A percentile compares a stretch with the other conserved stretches of the same genome.
These are phyloP conservation scores for Alternaria rosae DNA, from an alignment of 2,329 filamentous ascomycete genomes.

Conservation along the genomic window DNA sequence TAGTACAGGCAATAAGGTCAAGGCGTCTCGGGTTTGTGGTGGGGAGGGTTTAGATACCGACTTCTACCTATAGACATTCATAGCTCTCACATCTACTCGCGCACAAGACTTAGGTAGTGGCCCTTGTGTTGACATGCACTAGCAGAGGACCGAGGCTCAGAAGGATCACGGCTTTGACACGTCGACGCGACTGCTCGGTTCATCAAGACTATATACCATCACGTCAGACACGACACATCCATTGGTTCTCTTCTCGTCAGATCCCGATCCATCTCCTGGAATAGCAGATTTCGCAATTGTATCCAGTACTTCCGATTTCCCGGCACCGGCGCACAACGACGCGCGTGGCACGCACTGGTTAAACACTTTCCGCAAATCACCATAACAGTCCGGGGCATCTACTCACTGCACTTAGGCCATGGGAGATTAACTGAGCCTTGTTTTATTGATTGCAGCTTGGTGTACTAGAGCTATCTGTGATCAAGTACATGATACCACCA, in stretches of 20 bases:
- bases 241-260: neutral
- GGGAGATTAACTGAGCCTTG: no score
- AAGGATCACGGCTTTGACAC: neutral
- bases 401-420: neutral
- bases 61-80: neutral
- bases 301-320: neutral
- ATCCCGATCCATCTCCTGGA: neutral
- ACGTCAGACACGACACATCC: neutral
- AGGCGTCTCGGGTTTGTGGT: neutral
- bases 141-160: neutral
- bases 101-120: neutral
- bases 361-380: neutral
- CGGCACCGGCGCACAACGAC: neutral
- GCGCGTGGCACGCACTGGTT: neutral
- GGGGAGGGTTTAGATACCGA: neutral
- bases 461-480: neutral
- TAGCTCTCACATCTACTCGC: neutral
- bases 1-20: neutral
- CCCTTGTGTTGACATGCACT: neutral
- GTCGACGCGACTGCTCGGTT: neutral
- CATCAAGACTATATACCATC: neutral
- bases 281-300: neutral
- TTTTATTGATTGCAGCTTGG: neutral
- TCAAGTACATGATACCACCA: neutral
- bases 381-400: neutral